Conservation (phyloP, 177 flowering plant genomes). For the Vitis hybrid region DNA sequence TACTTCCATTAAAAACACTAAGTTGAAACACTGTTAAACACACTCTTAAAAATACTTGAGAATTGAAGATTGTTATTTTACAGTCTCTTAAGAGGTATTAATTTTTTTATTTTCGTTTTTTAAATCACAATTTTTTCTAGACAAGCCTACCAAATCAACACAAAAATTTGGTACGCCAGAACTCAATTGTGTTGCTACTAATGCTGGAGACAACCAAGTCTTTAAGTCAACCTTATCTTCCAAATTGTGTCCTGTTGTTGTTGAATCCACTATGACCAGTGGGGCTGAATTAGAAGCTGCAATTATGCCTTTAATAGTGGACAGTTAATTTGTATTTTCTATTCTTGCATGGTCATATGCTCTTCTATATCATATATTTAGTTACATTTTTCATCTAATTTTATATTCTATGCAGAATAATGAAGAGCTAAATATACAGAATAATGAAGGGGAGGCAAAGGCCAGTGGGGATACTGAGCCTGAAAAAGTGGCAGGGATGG, state of each 20-base stretch:
- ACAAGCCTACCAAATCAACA: no score
- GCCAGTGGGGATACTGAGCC: constrained; percentile 26
- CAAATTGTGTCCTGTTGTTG: neutral
- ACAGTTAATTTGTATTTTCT: neutral
- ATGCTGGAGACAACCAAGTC: no score
- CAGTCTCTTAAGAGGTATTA: no score
- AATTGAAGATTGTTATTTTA: no score
- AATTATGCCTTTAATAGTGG: neutral
- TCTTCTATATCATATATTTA: neutral
- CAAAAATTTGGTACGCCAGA: no score
- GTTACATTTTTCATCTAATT: neutral
- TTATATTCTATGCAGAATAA: neutral
- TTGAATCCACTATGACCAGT: neutral
- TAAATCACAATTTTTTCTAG: no score
- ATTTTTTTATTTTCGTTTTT: no score
- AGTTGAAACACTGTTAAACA: no score
- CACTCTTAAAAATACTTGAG: no score
- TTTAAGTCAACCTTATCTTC: no score
- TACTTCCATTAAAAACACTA: no score
- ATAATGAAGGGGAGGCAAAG: constrained; percentile 26
- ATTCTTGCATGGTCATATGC: neutral
- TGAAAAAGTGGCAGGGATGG: constrained; percentile 23
- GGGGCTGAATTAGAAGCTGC: neutral
- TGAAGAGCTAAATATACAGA: constrained; percentile 20
- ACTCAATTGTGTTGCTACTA: no score